phyloP scores from a whole-genome alignment of 805 yeast species.

The Cyberlindnera galapagoensis region DNA sequence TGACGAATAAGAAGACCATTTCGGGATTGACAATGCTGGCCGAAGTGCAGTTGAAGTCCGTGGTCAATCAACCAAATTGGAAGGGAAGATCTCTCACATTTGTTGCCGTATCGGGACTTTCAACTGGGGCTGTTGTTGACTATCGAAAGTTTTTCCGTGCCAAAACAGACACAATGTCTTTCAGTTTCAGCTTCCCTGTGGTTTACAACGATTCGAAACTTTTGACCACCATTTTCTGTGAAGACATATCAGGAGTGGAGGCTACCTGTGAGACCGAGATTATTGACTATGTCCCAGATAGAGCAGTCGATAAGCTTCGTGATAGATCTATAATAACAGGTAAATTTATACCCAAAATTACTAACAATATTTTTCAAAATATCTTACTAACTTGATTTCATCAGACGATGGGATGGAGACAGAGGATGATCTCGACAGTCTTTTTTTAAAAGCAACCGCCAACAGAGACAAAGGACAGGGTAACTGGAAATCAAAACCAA shows the following conservation, averaged over 20 bases:
- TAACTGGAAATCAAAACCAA: neutral
- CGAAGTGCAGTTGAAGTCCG: slow-evolving; percentile 18
- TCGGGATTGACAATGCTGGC: slow-evolving; percentile 4
- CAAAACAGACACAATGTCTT: slow-evolving; percentile 24
- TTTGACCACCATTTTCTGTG: slow-evolving; percentile 29
- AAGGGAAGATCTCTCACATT: slow-evolving; percentile 27
- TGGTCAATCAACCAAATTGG: slow-evolving; percentile 24
- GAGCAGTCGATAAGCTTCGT: neutral
- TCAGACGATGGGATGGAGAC: slow-evolving; percentile 16
- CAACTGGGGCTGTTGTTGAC: slow-evolving; percentile 34
- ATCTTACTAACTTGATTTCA: slow-evolving; percentile 8
- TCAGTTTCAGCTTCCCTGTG: slow-evolving; percentile 23
- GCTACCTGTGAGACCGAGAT: slow-evolving; percentile 5
- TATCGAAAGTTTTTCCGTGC: slow-evolving; percentile 33
- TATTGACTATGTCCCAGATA: slow-evolving; percentile 3
- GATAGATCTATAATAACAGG: neutral
- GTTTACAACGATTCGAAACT: slow-evolving; percentile 19
- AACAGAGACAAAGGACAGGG: slow-evolving; percentile 2
- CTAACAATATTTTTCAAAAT: slow-evolving; percentile 4
- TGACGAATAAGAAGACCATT: slow-evolving; percentile 4
- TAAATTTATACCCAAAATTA: neutral
- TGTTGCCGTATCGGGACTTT: slow-evolving; percentile 25
- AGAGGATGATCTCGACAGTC: slow-evolving; percentile 26
- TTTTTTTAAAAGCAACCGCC: slow-evolving; percentile 18
- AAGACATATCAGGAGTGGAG: slow-evolving; percentile 31